These are phyloP conservation scores for Aspergillus piperis DNA, from an alignment of 2,329 filamentous ascomycete genomes.

Conservation along the genomic window DNA sequence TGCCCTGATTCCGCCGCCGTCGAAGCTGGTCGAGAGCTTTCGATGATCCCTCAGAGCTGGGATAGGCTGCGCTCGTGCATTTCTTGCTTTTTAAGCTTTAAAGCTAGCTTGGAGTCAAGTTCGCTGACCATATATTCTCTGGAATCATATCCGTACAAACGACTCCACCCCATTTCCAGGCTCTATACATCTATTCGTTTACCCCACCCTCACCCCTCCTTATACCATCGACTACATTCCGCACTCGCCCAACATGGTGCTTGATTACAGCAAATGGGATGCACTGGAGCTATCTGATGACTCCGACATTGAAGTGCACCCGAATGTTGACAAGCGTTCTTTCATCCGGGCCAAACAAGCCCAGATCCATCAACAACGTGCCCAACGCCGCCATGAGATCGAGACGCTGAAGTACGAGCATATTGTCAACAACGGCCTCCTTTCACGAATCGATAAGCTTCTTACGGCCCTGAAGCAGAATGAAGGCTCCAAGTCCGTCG, in stretches of 20 bases:
- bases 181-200: slow-evolving; percentile 10
- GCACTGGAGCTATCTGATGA: slow-evolving; percentile 96
- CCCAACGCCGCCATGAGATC: slow-evolving; percentile 84
- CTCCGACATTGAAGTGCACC: slow-evolving; percentile 96
- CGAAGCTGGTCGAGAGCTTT: slow-evolving; percentile 38
- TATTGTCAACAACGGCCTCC: slow-evolving; percentile 86
- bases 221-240: slow-evolving; percentile 20
- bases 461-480: slow-evolving; percentile 74
- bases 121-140: not conserved
- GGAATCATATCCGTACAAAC: not conserved
- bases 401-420: slow-evolving; percentile 86
- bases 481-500: slow-evolving; percentile 66
- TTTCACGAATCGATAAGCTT: slow-evolving; percentile 78
- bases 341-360: slow-evolving; percentile 98
- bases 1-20: slow-evolving; percentile 20
- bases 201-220: slow-evolving; percentile 23
- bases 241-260: slow-evolving; percentile 47
- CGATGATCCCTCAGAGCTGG: slow-evolving; percentile 18
- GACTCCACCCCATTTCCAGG: not conserved
- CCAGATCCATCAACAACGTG: slow-evolving; percentile 90
- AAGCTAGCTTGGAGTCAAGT: not conserved
- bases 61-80: not conserved
- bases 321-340: slow-evolving; percentile 96
- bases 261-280: slow-evolving; percentile 69
- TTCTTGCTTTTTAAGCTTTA: not conserved